Evolutionary conservation across 2,329 filamentous ascomycete genomes (phyloP).

Genomic region (Cytospora leucostoma): DNA sequence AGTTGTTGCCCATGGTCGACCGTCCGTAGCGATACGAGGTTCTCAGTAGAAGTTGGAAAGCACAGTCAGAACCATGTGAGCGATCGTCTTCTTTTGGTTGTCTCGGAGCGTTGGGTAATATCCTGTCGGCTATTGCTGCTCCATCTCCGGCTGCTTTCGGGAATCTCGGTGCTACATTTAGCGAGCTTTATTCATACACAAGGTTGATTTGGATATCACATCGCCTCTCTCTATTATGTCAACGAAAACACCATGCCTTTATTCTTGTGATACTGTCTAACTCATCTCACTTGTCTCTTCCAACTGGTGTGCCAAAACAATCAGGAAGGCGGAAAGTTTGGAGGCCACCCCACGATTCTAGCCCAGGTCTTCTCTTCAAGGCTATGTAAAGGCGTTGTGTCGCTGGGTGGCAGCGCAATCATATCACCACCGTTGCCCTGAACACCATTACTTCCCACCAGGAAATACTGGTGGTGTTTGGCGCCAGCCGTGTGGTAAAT

Average conservation of each 20-base stretch:
- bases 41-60: not conserved
- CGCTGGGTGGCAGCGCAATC: slow-evolving; percentile 9
- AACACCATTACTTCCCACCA: slow-evolving; percentile 11
- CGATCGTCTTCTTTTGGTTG: not conserved
- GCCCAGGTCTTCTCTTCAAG: not conserved
- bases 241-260: not conserved
- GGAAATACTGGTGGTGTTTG: not conserved
- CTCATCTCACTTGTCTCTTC: not conserved
- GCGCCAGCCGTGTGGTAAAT: too few relatives aligned
- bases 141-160: slow-evolving; percentile 1
- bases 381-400: slow-evolving; percentile 4
- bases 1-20: slow-evolving; percentile 34
- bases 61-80: not conserved
- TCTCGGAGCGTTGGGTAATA: slow-evolving; percentile 1
- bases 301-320: not conserved
- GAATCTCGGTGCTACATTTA: slow-evolving; percentile 1
- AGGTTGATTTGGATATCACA: not conserved
- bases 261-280: not conserved
- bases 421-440: not conserved
- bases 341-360: not conserved
- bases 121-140: slow-evolving; percentile 14
- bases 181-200: not conserved
- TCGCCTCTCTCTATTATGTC: not conserved
- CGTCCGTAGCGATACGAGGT: not conserved
- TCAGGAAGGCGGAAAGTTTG: not conserved